Conservation (phyloP, 139 green algal species). For the Micromonas pusilla region DNA sequence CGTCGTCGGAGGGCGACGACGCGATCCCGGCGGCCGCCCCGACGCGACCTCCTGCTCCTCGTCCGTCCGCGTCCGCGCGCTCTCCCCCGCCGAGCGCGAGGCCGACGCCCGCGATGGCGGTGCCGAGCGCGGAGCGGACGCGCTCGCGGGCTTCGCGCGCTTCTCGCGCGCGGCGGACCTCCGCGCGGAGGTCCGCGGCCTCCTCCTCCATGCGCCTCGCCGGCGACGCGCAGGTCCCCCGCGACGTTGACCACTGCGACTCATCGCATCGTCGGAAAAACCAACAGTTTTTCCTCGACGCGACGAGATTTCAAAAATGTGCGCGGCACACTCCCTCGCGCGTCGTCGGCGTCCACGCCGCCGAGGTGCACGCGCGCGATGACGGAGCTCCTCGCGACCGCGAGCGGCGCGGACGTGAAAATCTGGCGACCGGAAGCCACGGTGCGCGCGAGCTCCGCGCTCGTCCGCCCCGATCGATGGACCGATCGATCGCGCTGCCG, state of each 20-base stretch:
- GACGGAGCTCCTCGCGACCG: not conserved
- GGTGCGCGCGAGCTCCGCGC: not conserved
- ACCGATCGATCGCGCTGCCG: not conserved
- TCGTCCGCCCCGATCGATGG: not conserved
- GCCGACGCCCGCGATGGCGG: not conserved
- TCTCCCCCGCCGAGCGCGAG: not conserved
- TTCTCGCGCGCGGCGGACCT: not conserved
- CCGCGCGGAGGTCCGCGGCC: not conserved
- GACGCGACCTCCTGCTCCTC: too few relatives aligned
- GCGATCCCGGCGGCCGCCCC: too few relatives aligned
- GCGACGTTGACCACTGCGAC: not conserved
- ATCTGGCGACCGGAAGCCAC: not conserved
- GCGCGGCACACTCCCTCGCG: too few relatives aligned
- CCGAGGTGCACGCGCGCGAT: not conserved
- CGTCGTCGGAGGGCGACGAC: too few relatives aligned
- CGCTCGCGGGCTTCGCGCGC: not conserved
- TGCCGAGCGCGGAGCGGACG: too few relatives aligned
- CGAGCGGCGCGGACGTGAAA: not conserved
- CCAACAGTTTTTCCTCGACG: too few relatives aligned
- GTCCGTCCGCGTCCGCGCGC: too few relatives aligned
- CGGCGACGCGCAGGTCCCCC: not conserved
- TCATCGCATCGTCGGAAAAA: too few relatives aligned
- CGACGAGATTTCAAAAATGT: too few relatives aligned
- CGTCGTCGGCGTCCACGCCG: too few relatives aligned
- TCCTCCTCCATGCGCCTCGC: not conserved